Evolutionary conservation across 768 basidiomycete genomes (phyloP), one percentile per base, ranked within the genome.

Genomic region (Leccinum subgranulosum): DNA sequence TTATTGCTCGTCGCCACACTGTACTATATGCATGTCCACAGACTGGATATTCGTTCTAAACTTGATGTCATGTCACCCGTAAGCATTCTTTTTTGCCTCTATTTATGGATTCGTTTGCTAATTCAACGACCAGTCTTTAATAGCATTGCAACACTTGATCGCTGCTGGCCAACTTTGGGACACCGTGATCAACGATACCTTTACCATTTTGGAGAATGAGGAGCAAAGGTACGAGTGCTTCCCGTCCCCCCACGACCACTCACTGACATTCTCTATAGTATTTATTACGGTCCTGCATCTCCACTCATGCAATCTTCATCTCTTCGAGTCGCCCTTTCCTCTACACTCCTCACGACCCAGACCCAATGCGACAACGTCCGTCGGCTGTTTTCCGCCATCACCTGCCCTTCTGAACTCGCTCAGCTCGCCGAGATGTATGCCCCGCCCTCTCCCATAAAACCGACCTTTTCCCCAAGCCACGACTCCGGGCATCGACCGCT

Each of bases 371-470:
- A 92, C 66, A 88, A 88, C 57, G 83, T 93, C 61, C 87, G 92
- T 31, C 85, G 86, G 51, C 81, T 92, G 3, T 80, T 94, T 49
- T 80, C 86, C 7, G 91, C 90, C 14, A 81, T 94, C 48, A 87
- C 91, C 0, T 83, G 81, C 7, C 86, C 88, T 7, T 69, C 79
- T 14, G 85, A 89, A 61, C 76, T 92, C n/a, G 79, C 86, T 10
- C 91, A 90, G 66, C 78, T 94, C 11, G 77, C 88, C 11, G 91
- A 91, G 73, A 94, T 94, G 92, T 94, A 94, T 69, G 89, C 90
- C 0, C 91, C 92, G 6, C 81, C 90, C 0, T 89, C 87, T 0
- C 87, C 88, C 4, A 59, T 63, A 49, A 70, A 65, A 53, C 45
- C 61, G 19, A 63, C 63, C 2, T 73, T 71, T 21, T 46, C 64